A percentile compares a stretch with the other conserved stretches of the same genome.
Conservation (phyloP, 768 basidiomycete genomes). For the Filobasidium wieringae region DNA sequence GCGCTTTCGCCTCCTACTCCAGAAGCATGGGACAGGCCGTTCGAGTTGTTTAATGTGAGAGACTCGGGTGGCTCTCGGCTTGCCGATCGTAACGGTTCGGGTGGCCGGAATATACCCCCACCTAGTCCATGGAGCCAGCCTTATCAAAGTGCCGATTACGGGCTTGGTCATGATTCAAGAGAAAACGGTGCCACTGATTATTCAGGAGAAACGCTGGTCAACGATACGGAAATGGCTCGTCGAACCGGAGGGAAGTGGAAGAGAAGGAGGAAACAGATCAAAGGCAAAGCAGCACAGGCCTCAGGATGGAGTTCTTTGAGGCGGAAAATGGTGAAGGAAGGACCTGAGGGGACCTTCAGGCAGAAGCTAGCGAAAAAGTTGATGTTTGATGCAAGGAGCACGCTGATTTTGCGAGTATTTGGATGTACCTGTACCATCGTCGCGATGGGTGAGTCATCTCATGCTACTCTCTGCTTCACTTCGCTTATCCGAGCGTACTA, state of each 20-base stretch:
- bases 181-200: background rate
- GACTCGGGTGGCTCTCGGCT: background rate
- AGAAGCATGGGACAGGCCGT: slow-evolving; percentile 8
- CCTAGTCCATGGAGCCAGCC: slow-evolving; percentile 3
- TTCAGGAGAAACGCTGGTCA: background rate
- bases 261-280: background rate
- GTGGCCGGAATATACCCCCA: background rate
- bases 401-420: slow-evolving; percentile 8
- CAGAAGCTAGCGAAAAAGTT: slow-evolving; percentile 4
- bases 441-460: background rate
- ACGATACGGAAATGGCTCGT: background rate
- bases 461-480: background rate
- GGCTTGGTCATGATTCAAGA: background rate
- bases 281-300: background rate
- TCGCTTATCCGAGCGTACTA: background rate
- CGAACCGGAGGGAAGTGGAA: background rate
- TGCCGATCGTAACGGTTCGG: background rate
- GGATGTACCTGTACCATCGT: background rate
- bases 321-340: slow-evolving; percentile 1
- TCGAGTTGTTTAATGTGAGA: too few relatives aligned
- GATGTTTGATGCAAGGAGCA: slow-evolving; percentile 10
- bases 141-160: background rate
- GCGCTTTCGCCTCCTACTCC: slow-evolving; percentile 11
- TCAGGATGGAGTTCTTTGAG: slow-evolving; percentile 6
- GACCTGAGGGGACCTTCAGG: background rate